Evolutionary conservation across 495 filamentous ascomycete species (phyloP), one percentile per base, ranked within the genome.

Genomic region (Friedmanniomyces endolithicus): DNA sequence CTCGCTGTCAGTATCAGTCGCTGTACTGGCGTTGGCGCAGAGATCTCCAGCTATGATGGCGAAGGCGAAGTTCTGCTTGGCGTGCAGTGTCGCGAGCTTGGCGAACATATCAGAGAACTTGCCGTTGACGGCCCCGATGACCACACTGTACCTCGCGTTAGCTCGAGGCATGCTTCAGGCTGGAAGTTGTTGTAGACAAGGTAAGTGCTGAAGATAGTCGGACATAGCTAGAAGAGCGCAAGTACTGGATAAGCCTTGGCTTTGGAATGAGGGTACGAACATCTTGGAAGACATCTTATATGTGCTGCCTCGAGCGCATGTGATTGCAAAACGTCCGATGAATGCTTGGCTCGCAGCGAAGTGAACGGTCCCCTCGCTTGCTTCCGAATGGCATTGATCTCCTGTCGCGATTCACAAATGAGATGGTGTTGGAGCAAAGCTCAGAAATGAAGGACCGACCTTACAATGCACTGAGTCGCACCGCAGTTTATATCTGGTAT

Each of bases 21-120:
- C 29, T 12, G 37, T 60, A 0, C 23, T 12, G 1, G 50, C 65
- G 43, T 61, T 50, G 12, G 63, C 62, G 62, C 96, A 98, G 7
- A 97, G 75, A 60, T 96, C 83, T 50, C 92, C 92, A 19, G 81
- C 75, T 40, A 94, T 70, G 48, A 98, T 80, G 3, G 86, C 87
- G 57, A 95, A 83, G 14, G 86, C 73, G 67, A 97, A 95, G 57
- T 72, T 75, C 64, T 94, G 90, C 69, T 96, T 96, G 25, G 75
- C 66, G 53, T 97, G 88, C 8, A 95, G 69, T 20, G 82, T 78
- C 1, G 81, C 69, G 11, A 95, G 72, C 67, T 94, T 97, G 47
- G 75, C 72, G 69, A 97, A 92, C 0, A 84, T 79, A 14, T 79
- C 67, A 40, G 71, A 70, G 51, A 95, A 74, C 63, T 84, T 78